Conservation (phyloP, 2,329 filamentous ascomycete genomes). For the Monosporascus sp. region DNA sequence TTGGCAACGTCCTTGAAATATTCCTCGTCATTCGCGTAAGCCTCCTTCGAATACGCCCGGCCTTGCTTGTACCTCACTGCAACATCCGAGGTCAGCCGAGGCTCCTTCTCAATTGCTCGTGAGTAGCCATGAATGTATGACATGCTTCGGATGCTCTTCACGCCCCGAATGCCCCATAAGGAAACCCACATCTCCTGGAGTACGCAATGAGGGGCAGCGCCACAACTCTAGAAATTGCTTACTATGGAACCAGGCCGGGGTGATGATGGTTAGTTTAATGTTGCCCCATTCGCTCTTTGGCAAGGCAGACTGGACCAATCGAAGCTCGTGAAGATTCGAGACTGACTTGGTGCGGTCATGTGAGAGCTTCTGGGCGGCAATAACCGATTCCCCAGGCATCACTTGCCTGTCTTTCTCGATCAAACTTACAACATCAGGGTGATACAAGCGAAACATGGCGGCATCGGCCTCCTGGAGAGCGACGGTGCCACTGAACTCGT, state of each 20-base stretch:
- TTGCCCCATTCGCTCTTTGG: conserved; percentile 44
- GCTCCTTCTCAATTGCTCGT: too few relatives aligned
- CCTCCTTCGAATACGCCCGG: conserved; percentile 50
- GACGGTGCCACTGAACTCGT: conserved; percentile 45
- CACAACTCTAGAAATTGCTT: too few relatives aligned
- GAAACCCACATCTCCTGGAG: too few relatives aligned
- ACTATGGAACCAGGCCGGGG: conserved; percentile 51
- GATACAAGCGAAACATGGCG: conserved; percentile 48
- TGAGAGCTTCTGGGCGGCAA: conserved; percentile 42
- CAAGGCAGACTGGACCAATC: conserved; percentile 39
- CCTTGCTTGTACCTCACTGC: conserved; percentile 46
- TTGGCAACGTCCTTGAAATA: conserved; percentile 62
- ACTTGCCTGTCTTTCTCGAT: conserved; percentile 49
- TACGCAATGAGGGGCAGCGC: too few relatives aligned
- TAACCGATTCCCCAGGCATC: conserved; percentile 52
- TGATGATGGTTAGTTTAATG: conserved; percentile 52
- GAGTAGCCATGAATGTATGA: too few relatives aligned
- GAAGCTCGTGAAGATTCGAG: conserved; percentile 47
- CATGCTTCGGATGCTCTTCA: too few relatives aligned
- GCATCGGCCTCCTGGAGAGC: conserved; percentile 46
- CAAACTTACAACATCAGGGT: conserved; percentile 49
- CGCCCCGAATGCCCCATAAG: too few relatives aligned
- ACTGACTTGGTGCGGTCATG: conserved; percentile 36
- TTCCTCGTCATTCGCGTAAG: conserved; percentile 52
- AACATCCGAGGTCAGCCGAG: too few relatives aligned